These are phyloP conservation scores for Penicillium sp. DNA, from an alignment of 2,329 filamentous ascomycete species.

Conservation along the genomic window DNA sequence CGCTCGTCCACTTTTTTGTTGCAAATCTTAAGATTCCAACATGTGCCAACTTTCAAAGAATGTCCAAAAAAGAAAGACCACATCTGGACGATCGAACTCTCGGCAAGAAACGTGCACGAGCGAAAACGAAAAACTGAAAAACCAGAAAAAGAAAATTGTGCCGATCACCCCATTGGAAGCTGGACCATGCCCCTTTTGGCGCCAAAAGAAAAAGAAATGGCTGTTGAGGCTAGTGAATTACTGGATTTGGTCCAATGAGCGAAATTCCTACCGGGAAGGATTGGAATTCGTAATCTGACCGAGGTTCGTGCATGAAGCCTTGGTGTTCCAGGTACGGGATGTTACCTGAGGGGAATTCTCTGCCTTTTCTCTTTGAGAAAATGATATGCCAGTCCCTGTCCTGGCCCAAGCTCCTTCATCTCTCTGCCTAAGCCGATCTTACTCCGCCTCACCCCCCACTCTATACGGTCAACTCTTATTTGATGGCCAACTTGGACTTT, in stretches of 20 bases:
- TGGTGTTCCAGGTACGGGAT: conserved; percentile 27
- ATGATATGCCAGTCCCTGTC: conserved; percentile 16
- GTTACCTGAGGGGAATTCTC: conserved; percentile 13
- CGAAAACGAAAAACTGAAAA: background rate
- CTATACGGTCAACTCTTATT: conserved; percentile 13
- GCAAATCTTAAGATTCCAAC: conserved; percentile 8
- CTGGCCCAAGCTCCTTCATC: conserved; percentile 36
- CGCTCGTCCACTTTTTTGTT: conserved; percentile 26
- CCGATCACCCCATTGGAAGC: conserved; percentile 27
- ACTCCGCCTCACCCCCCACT: conserved; percentile 29
- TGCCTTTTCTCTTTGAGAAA: conserved; percentile 3
- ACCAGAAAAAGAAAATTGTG: conserved; percentile 16
- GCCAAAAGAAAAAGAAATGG: conserved; percentile 18
- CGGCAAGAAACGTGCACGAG: conserved; percentile 17
- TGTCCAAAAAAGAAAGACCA: background rate
- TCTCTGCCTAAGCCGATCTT: conserved; percentile 30
- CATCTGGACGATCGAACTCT: conserved; percentile 14
- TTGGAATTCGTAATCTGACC: conserved; percentile 29
- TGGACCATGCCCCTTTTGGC: conserved; percentile 27
- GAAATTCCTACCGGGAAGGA: conserved; percentile 28
- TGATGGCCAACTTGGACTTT: conserved; percentile 12
- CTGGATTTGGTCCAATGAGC: conserved; percentile 31
- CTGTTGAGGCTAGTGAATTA: conserved; percentile 23
- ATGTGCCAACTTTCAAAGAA: conserved; percentile 2
- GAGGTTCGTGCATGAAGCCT: conserved; percentile 28